Base-by-base conservation (phyloP, 805 yeast species). In the Yamadazyma insecticola region DNA sequence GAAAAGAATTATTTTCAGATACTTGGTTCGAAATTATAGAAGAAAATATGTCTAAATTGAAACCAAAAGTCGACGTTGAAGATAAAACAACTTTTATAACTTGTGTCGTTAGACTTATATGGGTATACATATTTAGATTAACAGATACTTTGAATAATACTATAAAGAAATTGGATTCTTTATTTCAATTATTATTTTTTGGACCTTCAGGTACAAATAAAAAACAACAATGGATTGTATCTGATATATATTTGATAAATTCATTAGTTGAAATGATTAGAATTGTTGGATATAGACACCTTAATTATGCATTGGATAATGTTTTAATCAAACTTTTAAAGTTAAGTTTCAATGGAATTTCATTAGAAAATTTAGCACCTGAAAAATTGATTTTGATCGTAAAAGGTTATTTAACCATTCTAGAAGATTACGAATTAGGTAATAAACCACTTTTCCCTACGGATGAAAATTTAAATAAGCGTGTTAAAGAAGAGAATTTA, bases 101-200 rank as follows among this genome's bases (percentile, higher is more conserved):
- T 0, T 78, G 89, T 34, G 58, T 81, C 3, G 71, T 95, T 0
- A 62, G 96, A 36, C 62, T 94, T 19, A 57, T 85, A 0, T 92
- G 98, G 98, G 95, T 89, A 0, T 92, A 84, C 50, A 60, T 88
- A 15, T 86, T 80, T 55, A 67, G 97, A 40, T 77, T 88, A 42
- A 75, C 95, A 0, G 98, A 94, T 44, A 82, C 97, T 0, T 60
- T 90, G 44, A 92, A 90, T 51, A 81, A 84, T 36, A 88, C 95
- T 1, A 78, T 89, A 3, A 80, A 88, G 47, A 81, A 80, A 33
- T 65, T 92, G 29, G 95, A 82, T 36, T 48, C 59, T 2, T 58
- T 92, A 20, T 76, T 81, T 35, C 70, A 72, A 29, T 39, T 74
- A 4, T 53, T 84, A 24, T 61, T 89, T 15, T 70, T 71, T 30